Evolutionary conservation across 192 early-diverging fungal genomes (phyloP).

Genomic region (Martensiomyces pterosporus): DNA sequence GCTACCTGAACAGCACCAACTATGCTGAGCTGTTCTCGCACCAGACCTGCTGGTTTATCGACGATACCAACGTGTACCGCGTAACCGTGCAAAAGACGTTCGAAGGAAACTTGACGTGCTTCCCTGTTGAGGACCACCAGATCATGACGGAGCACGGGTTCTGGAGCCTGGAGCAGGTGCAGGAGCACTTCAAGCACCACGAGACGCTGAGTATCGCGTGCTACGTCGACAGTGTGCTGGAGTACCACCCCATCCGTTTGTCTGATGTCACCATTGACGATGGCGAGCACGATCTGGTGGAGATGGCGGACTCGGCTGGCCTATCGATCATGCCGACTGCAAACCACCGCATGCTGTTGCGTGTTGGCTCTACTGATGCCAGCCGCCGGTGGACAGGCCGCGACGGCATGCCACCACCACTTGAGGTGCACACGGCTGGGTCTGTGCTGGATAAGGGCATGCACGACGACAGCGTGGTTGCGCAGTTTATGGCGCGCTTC

Average conservation of each 20-base stretch:
- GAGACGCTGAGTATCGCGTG: slow-evolving; percentile 15
- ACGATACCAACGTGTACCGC: slow-evolving; percentile 99
- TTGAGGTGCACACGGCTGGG: slow-evolving; percentile 22
- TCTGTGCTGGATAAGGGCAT: slow-evolving; percentile 8
- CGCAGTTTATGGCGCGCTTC: slow-evolving; percentile 24
- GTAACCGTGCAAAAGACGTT: slow-evolving; percentile 99
- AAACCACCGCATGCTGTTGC: slow-evolving; percentile 27
- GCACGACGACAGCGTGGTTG: slow-evolving; percentile 1
- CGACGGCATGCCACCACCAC: not conserved
- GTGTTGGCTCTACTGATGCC: slow-evolving; percentile 13
- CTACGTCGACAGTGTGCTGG: slow-evolving; percentile 22
- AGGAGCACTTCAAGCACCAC: slow-evolving; percentile 19
- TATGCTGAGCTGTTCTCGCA: slow-evolving; percentile 97
- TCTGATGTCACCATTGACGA: no score
- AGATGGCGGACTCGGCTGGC: slow-evolving; percentile 7
- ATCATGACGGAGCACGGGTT: slow-evolving; percentile 30
- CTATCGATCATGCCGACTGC: slow-evolving; percentile 16
- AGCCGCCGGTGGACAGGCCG: not conserved
- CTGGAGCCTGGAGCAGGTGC: slow-evolving; percentile 25
- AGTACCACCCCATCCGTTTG: slow-evolving; percentile 21
- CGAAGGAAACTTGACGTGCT: slow-evolving; percentile 84
- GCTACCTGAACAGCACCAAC: slow-evolving; percentile 91
- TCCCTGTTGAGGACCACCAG: slow-evolving; percentile 34
- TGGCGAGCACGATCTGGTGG: slow-evolving; percentile 16
- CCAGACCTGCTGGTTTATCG: slow-evolving; percentile 99